A percentile compares a stretch with the other conserved stretches of the same genome.
Evolutionary conservation across 441 rosid genomes (phyloP).

Genomic region (Erysimum pusillum): DNA sequence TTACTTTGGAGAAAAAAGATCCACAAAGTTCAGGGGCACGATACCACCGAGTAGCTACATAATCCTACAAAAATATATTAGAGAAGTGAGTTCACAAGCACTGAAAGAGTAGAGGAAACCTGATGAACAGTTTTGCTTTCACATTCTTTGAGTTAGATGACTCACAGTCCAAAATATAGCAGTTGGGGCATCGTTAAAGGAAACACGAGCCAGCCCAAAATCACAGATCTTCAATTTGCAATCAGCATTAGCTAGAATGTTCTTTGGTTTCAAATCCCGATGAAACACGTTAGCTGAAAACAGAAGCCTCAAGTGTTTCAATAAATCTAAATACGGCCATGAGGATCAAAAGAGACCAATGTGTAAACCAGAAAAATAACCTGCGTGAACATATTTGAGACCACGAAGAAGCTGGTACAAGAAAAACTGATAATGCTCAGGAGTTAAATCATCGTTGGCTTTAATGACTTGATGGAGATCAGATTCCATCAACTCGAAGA

Average conservation of each 20-base stretch:
- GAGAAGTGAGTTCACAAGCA: constrained; percentile 24
- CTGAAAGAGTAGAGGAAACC: not conserved
- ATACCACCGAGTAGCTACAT: constrained; percentile 99
- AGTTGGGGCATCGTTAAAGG: constrained; percentile 96
- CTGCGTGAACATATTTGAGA: constrained; percentile 90
- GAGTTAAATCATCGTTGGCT: constrained; percentile 94
- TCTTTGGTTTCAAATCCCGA: constrained; percentile 95
- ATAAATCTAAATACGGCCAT: constrained; percentile 15
- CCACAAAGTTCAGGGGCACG: constrained; percentile 99
- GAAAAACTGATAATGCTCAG: constrained; percentile 97
- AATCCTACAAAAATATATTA: constrained; percentile 65
- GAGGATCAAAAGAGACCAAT: constrained; percentile 30
- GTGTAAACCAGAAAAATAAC: constrained; percentile 50
- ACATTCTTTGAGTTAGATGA: constrained; percentile 29
- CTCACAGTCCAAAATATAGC: constrained; percentile 98
- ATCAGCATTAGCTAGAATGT: constrained; percentile 98
- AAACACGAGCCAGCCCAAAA: constrained; percentile 97
- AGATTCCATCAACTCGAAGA: constrained; percentile 97
- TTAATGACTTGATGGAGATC: constrained; percentile 97
- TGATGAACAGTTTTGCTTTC: not conserved
- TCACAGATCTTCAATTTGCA: constrained; percentile 98
- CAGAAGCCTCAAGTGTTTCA: constrained; percentile 34
- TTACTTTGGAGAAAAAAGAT: constrained; percentile 98
- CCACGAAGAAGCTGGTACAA: constrained; percentile 98
- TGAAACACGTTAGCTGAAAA: constrained; percentile 95